Percentiles rank a stretch among this genome's conserved stretches.
Evolutionary conservation across 331 rosid genomes (phyloP).

Genomic region (Spiraea crenata): DNA sequence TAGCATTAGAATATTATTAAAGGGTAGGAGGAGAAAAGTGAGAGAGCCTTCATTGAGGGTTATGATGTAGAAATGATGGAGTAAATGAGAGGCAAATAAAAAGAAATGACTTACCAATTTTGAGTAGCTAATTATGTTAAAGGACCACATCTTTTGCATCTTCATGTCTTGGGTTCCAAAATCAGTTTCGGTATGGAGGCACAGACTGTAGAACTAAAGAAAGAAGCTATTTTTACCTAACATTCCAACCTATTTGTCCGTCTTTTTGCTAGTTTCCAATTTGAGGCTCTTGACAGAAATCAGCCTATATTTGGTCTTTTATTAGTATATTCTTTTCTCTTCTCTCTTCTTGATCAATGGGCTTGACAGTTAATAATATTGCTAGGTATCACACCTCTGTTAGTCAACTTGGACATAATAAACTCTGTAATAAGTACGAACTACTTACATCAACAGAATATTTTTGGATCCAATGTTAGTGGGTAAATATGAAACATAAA

Average conservation of each 20-base stretch:
- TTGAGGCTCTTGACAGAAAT: background rate
- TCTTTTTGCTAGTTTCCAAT: background rate
- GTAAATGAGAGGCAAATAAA: conserved; percentile 22
- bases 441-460: no score
- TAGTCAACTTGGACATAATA: background rate
- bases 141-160: conserved; percentile 25
- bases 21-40: background rate
- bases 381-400: background rate
- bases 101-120: conserved; percentile 7
- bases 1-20: conserved; percentile 10
- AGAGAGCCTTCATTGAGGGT: background rate
- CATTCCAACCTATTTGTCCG: background rate
- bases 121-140: conserved; percentile 16
- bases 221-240: background rate
- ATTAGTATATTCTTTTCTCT: no score
- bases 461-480: no score
- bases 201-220: background rate
- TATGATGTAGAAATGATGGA: conserved; percentile 12
- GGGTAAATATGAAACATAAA: no score
- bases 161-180: conserved; percentile 25
- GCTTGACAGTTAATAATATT: background rate
- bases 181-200: conserved; percentile 3
- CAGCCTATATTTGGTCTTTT: background rate
- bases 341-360: background rate
- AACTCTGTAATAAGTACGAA: background rate